phyloP scores from a whole-genome alignment of 148 eudicot species.

The Camellia lanceoleosa region DNA sequence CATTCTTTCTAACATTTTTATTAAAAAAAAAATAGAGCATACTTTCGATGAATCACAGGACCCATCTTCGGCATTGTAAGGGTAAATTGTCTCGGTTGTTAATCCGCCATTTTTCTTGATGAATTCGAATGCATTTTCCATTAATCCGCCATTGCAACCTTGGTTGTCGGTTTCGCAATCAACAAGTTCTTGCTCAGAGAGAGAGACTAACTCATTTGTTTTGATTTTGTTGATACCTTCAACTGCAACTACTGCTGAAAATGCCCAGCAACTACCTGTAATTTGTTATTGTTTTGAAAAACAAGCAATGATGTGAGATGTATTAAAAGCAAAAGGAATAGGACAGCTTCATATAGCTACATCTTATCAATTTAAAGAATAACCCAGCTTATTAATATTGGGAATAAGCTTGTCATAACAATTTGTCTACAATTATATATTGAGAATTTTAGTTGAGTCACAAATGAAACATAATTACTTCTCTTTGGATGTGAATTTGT shows the following conservation, averaged over 20 bases:
- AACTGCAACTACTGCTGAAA: slow-evolving; percentile 62
- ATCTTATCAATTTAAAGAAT: not conserved
- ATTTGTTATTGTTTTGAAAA: not conserved
- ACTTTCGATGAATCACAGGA: slow-evolving; percentile 51
- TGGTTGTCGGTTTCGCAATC: slow-evolving; percentile 53
- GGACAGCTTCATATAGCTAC: not conserved
- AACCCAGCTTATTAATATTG: not conserved
- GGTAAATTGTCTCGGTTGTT: slow-evolving; percentile 41
- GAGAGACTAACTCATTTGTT: slow-evolving; percentile 49
- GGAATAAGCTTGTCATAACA: not conserved
- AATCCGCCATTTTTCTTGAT: slow-evolving; percentile 39
- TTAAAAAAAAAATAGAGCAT: not conserved
- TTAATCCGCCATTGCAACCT: slow-evolving; percentile 63
- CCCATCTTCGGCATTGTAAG: slow-evolving; percentile 41
- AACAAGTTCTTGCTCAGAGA: slow-evolving; percentile 76
- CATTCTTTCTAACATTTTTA: too few species aligned
- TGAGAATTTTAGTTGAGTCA: too few species aligned
- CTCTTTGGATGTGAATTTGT: not conserved
- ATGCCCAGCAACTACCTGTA: slow-evolving; percentile 79
- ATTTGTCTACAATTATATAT: too few species aligned
- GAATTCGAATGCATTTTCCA: slow-evolving; percentile 53
- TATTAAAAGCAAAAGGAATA: not conserved
- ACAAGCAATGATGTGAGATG: not conserved
- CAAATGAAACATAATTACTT: too few species aligned
- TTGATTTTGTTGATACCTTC: slow-evolving; percentile 82